Conservation (phyloP, 345 rosid species). For the Murraya paniculata region DNA sequence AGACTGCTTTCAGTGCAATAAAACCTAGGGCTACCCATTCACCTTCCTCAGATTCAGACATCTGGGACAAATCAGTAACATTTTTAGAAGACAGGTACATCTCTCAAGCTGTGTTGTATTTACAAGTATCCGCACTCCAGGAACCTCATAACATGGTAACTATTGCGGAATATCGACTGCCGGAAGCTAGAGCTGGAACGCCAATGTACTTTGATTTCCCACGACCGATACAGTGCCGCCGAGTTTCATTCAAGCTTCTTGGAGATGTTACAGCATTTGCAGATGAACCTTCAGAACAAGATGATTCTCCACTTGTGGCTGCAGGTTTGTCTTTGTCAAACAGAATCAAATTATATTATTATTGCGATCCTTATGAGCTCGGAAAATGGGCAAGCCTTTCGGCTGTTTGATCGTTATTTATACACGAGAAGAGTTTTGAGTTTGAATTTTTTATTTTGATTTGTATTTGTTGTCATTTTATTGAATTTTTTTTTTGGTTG, state of each 20-base stretch:
- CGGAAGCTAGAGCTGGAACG: slow-evolving; percentile 73
- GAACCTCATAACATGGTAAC: slow-evolving; percentile 72
- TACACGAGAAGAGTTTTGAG: not conserved
- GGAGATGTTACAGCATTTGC: slow-evolving; percentile 76
- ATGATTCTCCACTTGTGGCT: slow-evolving; percentile 57
- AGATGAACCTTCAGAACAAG: slow-evolving; percentile 75
- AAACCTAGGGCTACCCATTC: slow-evolving; percentile 79
- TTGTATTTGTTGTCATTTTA: not conserved
- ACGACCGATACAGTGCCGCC: slow-evolving; percentile 51
- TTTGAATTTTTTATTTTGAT: slow-evolving; percentile 9
- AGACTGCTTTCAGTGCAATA: slow-evolving; percentile 76
- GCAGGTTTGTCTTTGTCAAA: slow-evolving; percentile 67
- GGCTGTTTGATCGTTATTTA: slow-evolving; percentile 32
- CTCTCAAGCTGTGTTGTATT: slow-evolving; percentile 70
- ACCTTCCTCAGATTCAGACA: slow-evolving; percentile 59
- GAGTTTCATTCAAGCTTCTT: slow-evolving; percentile 59
- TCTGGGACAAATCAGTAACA: slow-evolving; percentile 55
- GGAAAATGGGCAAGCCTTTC: slow-evolving; percentile 95
- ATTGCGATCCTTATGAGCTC: slow-evolving; percentile 68
- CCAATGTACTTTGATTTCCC: slow-evolving; percentile 87
- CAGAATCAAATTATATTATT: slow-evolving; percentile 70
- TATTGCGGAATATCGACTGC: slow-evolving; percentile 76
- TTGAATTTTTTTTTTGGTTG: slow-evolving; percentile 27
- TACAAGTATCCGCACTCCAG: slow-evolving; percentile 87
- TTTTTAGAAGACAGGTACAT: slow-evolving; percentile 74